Evolutionary conservation across 345 rosid genomes (phyloP), one percentile per base, ranked within the genome.

Genomic region (Aquilaria yunnanensis): DNA sequence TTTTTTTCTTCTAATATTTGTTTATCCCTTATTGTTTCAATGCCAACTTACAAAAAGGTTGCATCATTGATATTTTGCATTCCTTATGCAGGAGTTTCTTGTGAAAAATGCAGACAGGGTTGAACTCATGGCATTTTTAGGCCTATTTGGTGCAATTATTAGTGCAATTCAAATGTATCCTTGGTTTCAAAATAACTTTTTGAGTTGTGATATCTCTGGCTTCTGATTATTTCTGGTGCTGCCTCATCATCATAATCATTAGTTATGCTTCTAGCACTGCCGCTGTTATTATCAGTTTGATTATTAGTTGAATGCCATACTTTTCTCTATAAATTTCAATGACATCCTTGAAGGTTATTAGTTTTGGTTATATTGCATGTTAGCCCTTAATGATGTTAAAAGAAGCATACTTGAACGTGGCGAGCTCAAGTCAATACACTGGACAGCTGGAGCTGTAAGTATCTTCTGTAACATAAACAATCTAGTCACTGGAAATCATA

Each of bases 141-240:
- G 89, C 30, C 48, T 84, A 58, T 84, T 75, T 66, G 89, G 86
- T 65, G 89, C 83, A 53, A 70, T 81, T 47, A 64, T 77, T 62
- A 81, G 85, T 67, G 86, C 78, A 41, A 66, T 84, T 61, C 89
- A 81, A 74, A 80, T 84, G 86, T 81, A 84, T 84, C 82, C 85
- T 78, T 59, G 34, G 51, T 33, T 41, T 57, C 53, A 47, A 9
- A 37, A 37, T 4, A 2, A 37, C 7, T 37, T 23, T 23, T 37
- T 9, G 5, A 37, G 43, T 37, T 37, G 43, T 37, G 43, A 37
- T 37, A 1, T 37, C 43, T 37, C 43, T 37, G 2, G 43, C 8
- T 37, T 37, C 43, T 37, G 43, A 37, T 37, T 37, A 37, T 37
- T 37, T 37, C 43, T 37, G 43, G 8, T 37, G 23, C 23, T 23